Conservation (phyloP, 164 flowering plant species). For the Vitis rotundifolia region DNA sequence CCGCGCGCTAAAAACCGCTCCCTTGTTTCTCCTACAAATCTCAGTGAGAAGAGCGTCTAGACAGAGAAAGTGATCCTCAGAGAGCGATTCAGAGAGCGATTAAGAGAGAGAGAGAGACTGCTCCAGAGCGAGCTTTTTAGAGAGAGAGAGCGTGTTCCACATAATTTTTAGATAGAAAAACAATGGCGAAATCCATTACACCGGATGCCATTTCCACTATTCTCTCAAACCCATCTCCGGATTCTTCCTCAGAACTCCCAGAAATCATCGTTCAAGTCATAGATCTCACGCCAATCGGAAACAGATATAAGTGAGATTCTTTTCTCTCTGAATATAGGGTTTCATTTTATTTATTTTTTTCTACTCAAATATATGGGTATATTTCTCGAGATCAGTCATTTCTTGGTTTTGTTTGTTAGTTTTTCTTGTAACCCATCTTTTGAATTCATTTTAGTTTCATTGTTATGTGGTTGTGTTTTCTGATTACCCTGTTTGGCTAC, state of each 20-base stretch:
- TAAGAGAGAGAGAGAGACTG: slow-evolving; percentile 10
- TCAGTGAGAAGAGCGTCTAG: too few species aligned
- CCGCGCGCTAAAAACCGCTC: not conserved
- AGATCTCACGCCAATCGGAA: slow-evolving; percentile 79
- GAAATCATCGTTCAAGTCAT: slow-evolving; percentile 75
- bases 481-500: too few species aligned
- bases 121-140: not conserved
- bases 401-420: too few species aligned
- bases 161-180: not conserved
- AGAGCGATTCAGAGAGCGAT: slow-evolving; percentile 8
- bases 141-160: not conserved
- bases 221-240: slow-evolving; percentile 69
- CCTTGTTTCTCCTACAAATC: too few species aligned
- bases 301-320: slow-evolving; percentile 58
- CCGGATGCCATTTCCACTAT: slow-evolving; percentile 68
- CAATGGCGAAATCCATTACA: slow-evolving; percentile 54
- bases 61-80: slow-evolving; percentile 2
- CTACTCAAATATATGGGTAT: not conserved
- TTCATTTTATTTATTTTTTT: not conserved
- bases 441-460: too few species aligned
- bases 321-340: too few species aligned
- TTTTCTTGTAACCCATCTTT: too few species aligned
- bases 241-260: slow-evolving; percentile 51
- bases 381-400: too few species aligned
- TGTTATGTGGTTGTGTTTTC: too few species aligned